These are phyloP conservation scores for Fusarium albidum DNA, from an alignment of 2,329 filamentous ascomycete genomes.

Conservation along the genomic window DNA sequence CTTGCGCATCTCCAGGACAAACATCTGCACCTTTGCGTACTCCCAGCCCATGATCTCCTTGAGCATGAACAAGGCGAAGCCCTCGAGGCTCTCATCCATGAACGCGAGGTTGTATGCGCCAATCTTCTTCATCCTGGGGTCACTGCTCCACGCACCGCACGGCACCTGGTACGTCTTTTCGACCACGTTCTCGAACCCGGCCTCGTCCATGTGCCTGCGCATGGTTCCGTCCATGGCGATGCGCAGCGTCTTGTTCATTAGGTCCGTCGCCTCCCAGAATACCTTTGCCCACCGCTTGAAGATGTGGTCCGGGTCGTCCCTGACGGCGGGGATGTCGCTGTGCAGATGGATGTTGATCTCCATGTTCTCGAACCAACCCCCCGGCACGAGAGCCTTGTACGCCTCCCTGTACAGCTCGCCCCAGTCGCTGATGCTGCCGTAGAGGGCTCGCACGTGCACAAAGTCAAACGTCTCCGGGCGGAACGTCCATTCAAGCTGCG, in stretches of 20 bases:
- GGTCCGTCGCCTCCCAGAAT: slow-evolving; percentile 39
- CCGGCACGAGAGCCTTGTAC: slow-evolving; percentile 1
- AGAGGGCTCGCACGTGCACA: slow-evolving; percentile 5
- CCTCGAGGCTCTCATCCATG: slow-evolving; percentile 19
- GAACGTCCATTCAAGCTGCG: slow-evolving; percentile 9
- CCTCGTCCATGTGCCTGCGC: slow-evolving; percentile 12
- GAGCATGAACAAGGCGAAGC: slow-evolving; percentile 19
- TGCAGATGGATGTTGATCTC: slow-evolving; percentile 29
- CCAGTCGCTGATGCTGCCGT: slow-evolving; percentile 12
- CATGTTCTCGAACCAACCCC: slow-evolving; percentile 31
- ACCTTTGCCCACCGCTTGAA: slow-evolving; percentile 30
- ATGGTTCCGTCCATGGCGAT: slow-evolving; percentile 15
- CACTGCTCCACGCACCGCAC: slow-evolving; percentile 1
- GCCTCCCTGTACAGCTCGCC: slow-evolving; percentile 2
- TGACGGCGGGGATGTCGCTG: slow-evolving; percentile 25
- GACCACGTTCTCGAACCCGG: slow-evolving; percentile 12
- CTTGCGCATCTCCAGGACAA: slow-evolving; percentile 23
- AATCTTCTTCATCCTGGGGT: slow-evolving; percentile 6
- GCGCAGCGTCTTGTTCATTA: slow-evolving; percentile 14
- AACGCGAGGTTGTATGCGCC: background rate
- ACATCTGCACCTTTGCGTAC: slow-evolving; percentile 12
- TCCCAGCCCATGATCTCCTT: slow-evolving; percentile 21
- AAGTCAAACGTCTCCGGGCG: slow-evolving; percentile 5
- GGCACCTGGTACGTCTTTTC: slow-evolving; percentile 28
- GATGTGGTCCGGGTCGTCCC: slow-evolving; percentile 24